Percentiles rank a stretch among this genome's conserved stretches.
These are phyloP conservation scores for Phyllosticta citrichinensis DNA, from an alignment of 2,329 filamentous ascomycete genomes.

Conservation along the genomic window DNA sequence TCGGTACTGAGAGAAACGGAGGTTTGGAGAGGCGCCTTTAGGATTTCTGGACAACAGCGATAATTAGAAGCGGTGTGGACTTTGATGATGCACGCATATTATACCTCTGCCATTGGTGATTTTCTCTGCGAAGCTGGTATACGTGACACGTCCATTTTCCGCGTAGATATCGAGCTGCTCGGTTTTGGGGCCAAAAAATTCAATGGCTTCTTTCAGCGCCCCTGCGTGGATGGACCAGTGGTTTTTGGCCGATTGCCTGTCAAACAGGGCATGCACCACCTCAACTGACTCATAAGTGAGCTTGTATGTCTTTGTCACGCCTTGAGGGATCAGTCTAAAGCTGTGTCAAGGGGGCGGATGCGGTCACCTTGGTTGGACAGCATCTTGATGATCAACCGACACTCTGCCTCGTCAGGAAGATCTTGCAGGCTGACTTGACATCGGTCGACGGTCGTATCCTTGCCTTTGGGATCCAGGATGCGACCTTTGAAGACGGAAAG, in stretches of 20 bases:
- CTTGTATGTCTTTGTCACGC: slow-evolving; percentile 66
- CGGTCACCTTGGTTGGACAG: slow-evolving; percentile 57
- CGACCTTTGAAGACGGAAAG: slow-evolving; percentile 66
- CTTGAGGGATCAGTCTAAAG: slow-evolving; percentile 21
- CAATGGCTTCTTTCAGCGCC: slow-evolving; percentile 63
- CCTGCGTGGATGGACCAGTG: slow-evolving; percentile 64
- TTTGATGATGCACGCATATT: background rate
- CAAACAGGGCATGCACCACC: slow-evolving; percentile 70
- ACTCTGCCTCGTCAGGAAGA: slow-evolving; percentile 55
- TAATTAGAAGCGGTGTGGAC: slow-evolving; percentile 8
- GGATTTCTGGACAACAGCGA: slow-evolving; percentile 44
- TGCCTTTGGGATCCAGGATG: slow-evolving; percentile 51
- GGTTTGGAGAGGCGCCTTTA: slow-evolving; percentile 73
- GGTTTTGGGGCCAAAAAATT: slow-evolving; percentile 71
- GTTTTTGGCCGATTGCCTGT: slow-evolving; percentile 54
- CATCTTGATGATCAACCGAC: slow-evolving; percentile 64
- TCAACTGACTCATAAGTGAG: slow-evolving; percentile 64
- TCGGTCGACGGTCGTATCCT: slow-evolving; percentile 60
- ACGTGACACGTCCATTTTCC: slow-evolving; percentile 58
- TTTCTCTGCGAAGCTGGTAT: slow-evolving; percentile 76
- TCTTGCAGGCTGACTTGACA: slow-evolving; percentile 69
- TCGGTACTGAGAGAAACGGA: slow-evolving; percentile 67
- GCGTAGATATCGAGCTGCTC: slow-evolving; percentile 73
- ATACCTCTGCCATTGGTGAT: slow-evolving; percentile 55
- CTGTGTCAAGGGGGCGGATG: background rate